Conservation (phyloP, 148 eudicot species). For the Heliosperma pusillum region DNA sequence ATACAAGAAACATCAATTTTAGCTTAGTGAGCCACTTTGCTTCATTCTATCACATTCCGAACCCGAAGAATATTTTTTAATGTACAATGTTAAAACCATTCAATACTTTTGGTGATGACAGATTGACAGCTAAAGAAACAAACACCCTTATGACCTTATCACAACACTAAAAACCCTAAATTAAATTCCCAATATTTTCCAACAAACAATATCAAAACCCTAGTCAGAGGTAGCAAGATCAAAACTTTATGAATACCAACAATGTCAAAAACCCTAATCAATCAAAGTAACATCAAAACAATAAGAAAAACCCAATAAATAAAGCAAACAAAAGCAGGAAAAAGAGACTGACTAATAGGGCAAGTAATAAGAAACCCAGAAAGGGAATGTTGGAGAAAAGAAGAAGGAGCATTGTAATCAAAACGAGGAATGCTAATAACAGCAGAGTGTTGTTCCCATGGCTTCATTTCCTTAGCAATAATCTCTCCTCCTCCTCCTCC, state of each 20-base stretch:
- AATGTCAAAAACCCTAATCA: conserved; percentile 2
- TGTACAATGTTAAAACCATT: background rate
- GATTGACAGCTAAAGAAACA: background rate
- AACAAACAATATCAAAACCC: background rate
- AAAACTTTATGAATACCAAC: conserved; percentile 6
- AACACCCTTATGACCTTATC: background rate
- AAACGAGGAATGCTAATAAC: conserved; percentile 71
- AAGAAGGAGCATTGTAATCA: conserved; percentile 74
- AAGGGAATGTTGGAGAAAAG: conserved; percentile 53
- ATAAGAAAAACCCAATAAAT: background rate
- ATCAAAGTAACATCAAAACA: no score
- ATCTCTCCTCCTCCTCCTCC: background rate
- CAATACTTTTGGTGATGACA: background rate
- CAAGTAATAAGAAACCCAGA: conserved; percentile 76
- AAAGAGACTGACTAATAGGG: conserved; percentile 50
- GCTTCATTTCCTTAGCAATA: conserved; percentile 38
- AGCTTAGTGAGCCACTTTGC: background rate
- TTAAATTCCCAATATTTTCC: background rate
- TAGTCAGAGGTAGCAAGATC: background rate
- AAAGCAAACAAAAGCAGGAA: background rate
- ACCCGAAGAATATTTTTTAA: background rate
- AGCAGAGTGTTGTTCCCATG: conserved; percentile 74
- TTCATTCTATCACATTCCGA: background rate
- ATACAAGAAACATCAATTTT: background rate
- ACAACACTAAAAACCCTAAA: background rate